Conservation (phyloP, 306 rosid genomes). For the Cajanus cajan region DNA sequence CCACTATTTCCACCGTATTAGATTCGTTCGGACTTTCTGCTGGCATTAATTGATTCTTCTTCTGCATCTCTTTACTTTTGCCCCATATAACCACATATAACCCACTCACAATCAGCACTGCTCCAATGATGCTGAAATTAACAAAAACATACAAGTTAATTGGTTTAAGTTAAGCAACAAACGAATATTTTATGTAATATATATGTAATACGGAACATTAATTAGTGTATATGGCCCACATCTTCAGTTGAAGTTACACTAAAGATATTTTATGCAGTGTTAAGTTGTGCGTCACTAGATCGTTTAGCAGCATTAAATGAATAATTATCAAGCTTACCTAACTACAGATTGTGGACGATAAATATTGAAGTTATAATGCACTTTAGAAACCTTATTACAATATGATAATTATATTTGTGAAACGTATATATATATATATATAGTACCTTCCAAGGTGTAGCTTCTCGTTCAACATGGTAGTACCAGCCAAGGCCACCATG, state of each 20-base stretch:
- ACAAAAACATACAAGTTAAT: too few relatives aligned
- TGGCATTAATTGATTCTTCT: slow-evolving; percentile 24
- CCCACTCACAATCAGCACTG: slow-evolving; percentile 40
- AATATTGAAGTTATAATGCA: not conserved
- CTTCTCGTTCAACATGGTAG: slow-evolving; percentile 40
- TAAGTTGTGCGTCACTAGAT: not conserved
- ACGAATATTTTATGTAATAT: too few relatives aligned
- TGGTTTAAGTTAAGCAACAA: too few relatives aligned
- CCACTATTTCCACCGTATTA: not conserved
- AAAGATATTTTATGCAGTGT: too few relatives aligned
- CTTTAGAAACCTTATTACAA: too few relatives aligned
- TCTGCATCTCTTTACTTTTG: slow-evolving; percentile 44
- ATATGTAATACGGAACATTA: too few relatives aligned
- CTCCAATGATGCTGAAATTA: slow-evolving; percentile 42
- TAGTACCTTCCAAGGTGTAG: slow-evolving; percentile 39
- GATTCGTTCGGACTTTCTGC: not conserved
- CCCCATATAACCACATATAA: slow-evolving; percentile 54
- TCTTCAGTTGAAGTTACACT: too few relatives aligned
- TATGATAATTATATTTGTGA: too few relatives aligned
- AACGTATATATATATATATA: too few relatives aligned
- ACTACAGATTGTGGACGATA: not conserved
- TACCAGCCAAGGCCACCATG: slow-evolving; percentile 32
- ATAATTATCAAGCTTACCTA: not conserved
- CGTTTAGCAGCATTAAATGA: not conserved
- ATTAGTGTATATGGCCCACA: too few relatives aligned